Base-by-base conservation (phyloP, 768 basidiomycete species). In the Dendrothele bispora region DNA sequence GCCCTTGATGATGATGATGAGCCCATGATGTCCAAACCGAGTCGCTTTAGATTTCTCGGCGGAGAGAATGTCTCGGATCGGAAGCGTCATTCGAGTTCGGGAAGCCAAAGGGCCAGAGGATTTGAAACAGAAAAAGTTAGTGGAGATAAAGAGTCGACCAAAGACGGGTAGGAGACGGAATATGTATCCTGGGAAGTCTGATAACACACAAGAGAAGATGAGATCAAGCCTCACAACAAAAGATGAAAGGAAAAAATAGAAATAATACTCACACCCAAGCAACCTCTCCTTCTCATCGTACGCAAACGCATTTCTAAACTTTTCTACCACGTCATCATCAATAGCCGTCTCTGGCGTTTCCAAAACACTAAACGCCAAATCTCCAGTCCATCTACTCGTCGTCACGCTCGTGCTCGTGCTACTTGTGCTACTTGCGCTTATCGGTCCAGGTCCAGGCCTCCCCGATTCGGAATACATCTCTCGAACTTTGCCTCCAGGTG, bases 61-160 rank as follows among this genome's bases (percentile, higher is more conserved):
- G 10, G 91, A 79, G 34, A 98, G 72, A 30, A 98, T 81, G 65
- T 98, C 95, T 35, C 82, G 80, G 47, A 97, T 83, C 11, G 95
- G 95, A 24, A 99, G 72, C 18, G 95, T 83, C 95, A 99, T 98
- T 72, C 83, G 81, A 11, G 93, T 98, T 62, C 86, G 88, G 36
- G 79, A 73, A 44, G 88, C 80, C 40, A 95, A 62, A 25, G 88
- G 80, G 4, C 91, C 83, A 35, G 81, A 88, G 4, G 95, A 93
- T 61, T 91, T 90, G 80, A 98, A 99, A 69, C 93, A 97, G 65
- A 98, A 88, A 64, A 82, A 87, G 64, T 90, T 92, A 10, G 82
- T 84, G n/a, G 95, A 95, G 51, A 98, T 79, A 61, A 88, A 98
- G 24, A 98, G 77, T 43, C 86, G 79, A 6, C 95, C 95, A 50